Evolutionary conservation across 75 land plant genomes (phyloP), one percentile per base, ranked within the genome.

Genomic region (Sequoia sempervirens): DNA sequence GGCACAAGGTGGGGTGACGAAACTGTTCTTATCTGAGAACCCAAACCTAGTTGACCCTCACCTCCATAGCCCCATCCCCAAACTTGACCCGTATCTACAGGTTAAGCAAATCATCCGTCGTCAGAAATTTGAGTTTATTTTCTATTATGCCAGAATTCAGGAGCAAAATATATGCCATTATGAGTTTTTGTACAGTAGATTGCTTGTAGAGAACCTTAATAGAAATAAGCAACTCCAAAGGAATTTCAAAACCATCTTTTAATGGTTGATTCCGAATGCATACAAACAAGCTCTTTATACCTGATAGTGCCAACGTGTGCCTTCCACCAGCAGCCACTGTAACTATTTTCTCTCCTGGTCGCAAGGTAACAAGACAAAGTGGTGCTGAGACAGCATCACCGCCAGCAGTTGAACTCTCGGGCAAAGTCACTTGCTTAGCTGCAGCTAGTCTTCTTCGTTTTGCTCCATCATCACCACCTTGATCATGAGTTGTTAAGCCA

Each of bases 51-150:
- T 80, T 98, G 99, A 17, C 99, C 99, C 86, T 98, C 99, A 38
- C 99, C 99, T 84, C 99, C 99, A 91, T 98, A 98, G 61, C 99
- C 99, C 99, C 99, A 98, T 80, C 99, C 98, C 99, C 99, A 98
- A 30, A 96, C 99, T 84, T 93, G 94, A 75, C 99, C 99, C 18
- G 84, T 86, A 93, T 96, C 99, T 98, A 92, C 84, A 88, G 87
- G 83, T 84, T 87, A 56, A 45, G 20, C 30, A 83, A 85, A 82
- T 14, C 12, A 36, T 66, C 26, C 32, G 26, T 82, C 1, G 1
- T 82, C n/a, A 82, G 80, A 72, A 75, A 9, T 47, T 82, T 36
- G 43, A 34, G 20, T 9, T 36, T 36, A 11, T 36, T 9, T 66
- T 38, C 38, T 36, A 13, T 30, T 69, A 34, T 82, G 26, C 80